Conservation (phyloP, 129 eudicot genomes). For the Pulicaria dysenterica region DNA sequence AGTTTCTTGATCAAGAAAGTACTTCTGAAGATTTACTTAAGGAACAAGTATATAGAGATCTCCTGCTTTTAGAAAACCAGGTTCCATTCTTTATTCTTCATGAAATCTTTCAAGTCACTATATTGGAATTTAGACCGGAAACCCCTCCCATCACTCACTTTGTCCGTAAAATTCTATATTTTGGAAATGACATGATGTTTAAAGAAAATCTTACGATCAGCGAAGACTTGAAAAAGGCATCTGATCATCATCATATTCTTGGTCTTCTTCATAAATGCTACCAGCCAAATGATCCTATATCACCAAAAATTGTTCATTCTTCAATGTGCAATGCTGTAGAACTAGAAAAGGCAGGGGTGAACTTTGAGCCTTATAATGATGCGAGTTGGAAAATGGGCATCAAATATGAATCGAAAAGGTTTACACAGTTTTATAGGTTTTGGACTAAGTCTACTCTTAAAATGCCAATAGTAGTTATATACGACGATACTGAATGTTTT, state of each 20-base stretch:
- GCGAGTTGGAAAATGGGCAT: background rate
- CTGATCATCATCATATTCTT: conserved; percentile 15
- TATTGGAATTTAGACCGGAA: background rate
- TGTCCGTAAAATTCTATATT: background rate
- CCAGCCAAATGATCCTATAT: conserved; percentile 2
- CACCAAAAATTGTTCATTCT: background rate
- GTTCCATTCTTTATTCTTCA: conserved; percentile 34
- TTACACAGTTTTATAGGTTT: background rate
- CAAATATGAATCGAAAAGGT: conserved; percentile 1
- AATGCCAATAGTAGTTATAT: conserved; percentile 1
- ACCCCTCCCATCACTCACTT: conserved; percentile 4
- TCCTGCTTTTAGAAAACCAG: conserved; percentile 36
- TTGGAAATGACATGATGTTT: background rate
- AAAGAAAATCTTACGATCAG: background rate
- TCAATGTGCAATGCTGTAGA: background rate
- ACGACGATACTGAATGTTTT: conserved; percentile 22
- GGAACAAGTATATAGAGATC: background rate
- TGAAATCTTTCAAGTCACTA: conserved; percentile 23
- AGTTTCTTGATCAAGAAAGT: background rate
- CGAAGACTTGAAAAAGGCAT: too few species aligned
- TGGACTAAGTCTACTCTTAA: conserved; percentile 5
- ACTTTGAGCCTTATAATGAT: conserved; percentile 17
- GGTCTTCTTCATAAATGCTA: conserved; percentile 18
- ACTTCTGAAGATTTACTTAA: conserved; percentile 13
- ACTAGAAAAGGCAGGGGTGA: conserved; percentile 22